phyloP scores from a whole-genome alignment of 352 stramenopile species.

The Phytophthora rubi region DNA sequence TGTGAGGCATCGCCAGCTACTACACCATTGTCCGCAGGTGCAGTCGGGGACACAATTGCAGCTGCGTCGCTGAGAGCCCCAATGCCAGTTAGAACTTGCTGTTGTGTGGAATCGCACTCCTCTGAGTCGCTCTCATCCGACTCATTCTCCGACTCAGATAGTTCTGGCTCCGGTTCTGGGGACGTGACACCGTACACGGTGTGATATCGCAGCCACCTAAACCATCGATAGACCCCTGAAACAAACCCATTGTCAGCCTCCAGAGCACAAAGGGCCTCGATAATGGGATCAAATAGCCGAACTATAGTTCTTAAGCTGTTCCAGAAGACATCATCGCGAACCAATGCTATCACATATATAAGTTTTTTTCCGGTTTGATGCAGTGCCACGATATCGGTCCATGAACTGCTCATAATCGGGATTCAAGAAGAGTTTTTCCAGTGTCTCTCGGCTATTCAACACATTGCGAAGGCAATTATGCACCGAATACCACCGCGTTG shows the following conservation, averaged over 20 bases:
- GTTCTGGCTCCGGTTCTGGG: not conserved
- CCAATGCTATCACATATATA: not conserved
- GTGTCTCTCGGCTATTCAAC: too few species aligned
- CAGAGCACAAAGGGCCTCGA: not conserved
- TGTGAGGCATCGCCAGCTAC: not conserved
- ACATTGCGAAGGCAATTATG: not conserved
- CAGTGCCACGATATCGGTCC: slow-evolving; percentile 9
- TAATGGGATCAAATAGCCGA: slow-evolving; percentile 15
- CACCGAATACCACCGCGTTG: not conserved
- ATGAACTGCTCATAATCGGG: not conserved
- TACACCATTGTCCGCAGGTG: not conserved
- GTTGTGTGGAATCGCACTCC: not conserved
- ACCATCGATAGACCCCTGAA: slow-evolving; percentile 1
- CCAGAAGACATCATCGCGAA: slow-evolving; percentile 13
- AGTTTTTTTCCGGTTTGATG: slow-evolving; percentile 8
- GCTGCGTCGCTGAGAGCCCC: too few species aligned
- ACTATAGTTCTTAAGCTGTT: slow-evolving; percentile 11
- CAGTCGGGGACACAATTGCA: too few species aligned
- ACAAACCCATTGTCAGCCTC: slow-evolving; percentile 14
- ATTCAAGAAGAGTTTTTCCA: too few species aligned
- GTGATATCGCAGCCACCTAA: slow-evolving; percentile 11
- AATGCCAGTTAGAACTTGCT: too few species aligned
- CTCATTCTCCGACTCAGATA: not conserved
- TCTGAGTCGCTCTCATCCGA: not conserved
- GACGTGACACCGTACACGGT: slow-evolving; percentile 3